Conservation (phyloP, 805 yeast species). For the Alloascoidea hylecoeti region DNA sequence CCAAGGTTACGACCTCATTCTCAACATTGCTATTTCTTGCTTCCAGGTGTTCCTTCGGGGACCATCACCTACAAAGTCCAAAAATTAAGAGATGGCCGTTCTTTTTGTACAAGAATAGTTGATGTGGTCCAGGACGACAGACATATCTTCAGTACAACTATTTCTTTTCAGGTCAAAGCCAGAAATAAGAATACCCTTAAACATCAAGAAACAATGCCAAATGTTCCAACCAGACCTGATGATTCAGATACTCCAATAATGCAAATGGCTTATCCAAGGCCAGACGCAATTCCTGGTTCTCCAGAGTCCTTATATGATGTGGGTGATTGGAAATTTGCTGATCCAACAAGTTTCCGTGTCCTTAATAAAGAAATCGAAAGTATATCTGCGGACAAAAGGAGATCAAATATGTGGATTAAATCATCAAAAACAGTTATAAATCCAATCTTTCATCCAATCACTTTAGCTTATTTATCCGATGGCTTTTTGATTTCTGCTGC, state of each 20-base stretch:
- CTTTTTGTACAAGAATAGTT: neutral
- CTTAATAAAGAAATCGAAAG: neutral
- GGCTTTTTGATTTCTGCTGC: conserved; percentile 7
- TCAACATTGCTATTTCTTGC: conserved; percentile 8
- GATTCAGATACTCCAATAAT: too few species aligned
- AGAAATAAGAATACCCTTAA: neutral
- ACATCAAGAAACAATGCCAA: neutral
- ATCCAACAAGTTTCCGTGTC: neutral
- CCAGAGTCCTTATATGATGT: too few species aligned
- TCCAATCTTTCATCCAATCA: conserved; percentile 4
- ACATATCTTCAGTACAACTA: neutral
- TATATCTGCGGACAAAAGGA: neutral
- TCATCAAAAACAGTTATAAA: neutral
- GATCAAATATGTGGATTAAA: neutral
- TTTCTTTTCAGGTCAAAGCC: neutral
- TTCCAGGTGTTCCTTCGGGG: conserved; percentile 6
- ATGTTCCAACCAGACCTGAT: too few species aligned
- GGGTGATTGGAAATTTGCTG: neutral
- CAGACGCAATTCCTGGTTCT: too few species aligned
- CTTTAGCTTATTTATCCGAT: conserved; percentile 7
- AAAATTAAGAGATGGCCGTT: too few species aligned
- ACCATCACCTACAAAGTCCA: too few species aligned
- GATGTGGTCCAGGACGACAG: neutral
- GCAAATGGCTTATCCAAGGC: too few species aligned
- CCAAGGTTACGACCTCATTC: conserved; percentile 6